Conservation (phyloP, 1,284 basidiomycete genomes). For the Amylostereum areolatum region DNA sequence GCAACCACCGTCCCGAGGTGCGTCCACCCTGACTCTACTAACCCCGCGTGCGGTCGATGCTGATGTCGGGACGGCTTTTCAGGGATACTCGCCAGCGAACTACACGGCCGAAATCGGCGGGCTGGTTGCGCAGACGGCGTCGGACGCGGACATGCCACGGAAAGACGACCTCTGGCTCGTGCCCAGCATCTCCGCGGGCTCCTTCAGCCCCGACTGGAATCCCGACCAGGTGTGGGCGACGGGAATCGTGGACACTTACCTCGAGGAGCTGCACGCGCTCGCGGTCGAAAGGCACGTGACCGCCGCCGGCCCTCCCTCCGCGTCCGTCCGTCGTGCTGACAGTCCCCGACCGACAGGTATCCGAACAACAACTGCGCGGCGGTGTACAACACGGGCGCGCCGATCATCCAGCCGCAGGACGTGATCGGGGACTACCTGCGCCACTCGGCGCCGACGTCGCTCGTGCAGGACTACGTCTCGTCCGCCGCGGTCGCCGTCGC, state of each 20-base stretch:
- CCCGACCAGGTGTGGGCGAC: conserved; percentile 52
- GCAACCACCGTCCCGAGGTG: conserved; percentile 10
- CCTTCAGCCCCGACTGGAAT: conserved; percentile 33
- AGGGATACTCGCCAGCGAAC: conserved; percentile 32
- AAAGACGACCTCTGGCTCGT: conserved; percentile 47
- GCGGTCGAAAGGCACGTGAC: conserved; percentile 47
- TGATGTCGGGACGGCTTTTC: conserved; percentile 17
- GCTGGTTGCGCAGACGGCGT: conserved; percentile 34
- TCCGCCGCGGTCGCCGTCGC: conserved; percentile 38
- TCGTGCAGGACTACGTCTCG: conserved; percentile 47
- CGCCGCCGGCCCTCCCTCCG: background rate
- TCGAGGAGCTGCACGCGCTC: conserved; percentile 38
- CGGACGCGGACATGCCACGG: conserved; percentile 34
- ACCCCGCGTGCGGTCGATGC: background rate
- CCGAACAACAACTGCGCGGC: conserved; percentile 58
- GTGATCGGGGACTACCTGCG: conserved; percentile 52
- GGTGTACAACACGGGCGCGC: conserved; percentile 35
- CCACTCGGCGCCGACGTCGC: conserved; percentile 41
- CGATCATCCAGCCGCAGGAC: conserved; percentile 39
- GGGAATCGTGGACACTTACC: conserved; percentile 46
- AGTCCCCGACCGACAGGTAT: conserved; percentile 24
- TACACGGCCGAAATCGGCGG: conserved; percentile 44
- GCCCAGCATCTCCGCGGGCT: conserved; percentile 46
- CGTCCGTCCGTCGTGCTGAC: background rate
- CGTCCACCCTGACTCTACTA: conserved; percentile 24